Evolutionary conservation across 176 grass and related monocot species (phyloP).

Genomic region (Oryza nivara): DNA sequence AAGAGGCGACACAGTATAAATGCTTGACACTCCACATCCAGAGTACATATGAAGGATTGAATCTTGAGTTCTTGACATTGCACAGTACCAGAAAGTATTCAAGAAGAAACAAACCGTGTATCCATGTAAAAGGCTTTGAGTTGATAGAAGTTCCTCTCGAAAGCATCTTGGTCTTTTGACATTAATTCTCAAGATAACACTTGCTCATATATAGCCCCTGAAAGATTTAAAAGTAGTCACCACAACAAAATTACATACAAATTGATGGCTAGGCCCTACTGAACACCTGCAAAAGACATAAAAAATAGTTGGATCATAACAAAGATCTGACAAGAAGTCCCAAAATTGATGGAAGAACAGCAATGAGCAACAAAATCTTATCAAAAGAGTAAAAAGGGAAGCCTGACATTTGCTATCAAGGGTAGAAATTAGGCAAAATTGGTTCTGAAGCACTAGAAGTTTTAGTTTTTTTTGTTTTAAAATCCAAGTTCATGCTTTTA

Average conservation of each 20-base stretch:
- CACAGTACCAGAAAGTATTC: background rate
- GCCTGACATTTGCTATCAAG: no score
- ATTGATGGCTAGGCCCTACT: background rate
- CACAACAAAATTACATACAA: background rate
- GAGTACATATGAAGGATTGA: background rate
- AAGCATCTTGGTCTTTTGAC: conserved; percentile 60
- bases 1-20: background rate
- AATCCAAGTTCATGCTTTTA: no score
- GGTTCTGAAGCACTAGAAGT: no score
- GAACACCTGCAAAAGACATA: conserved; percentile 21
- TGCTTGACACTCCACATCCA: background rate
- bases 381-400: no score
- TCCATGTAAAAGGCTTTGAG: conserved; percentile 76
- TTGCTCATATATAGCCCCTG: conserved; percentile 75
- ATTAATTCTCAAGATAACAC: conserved; percentile 70
- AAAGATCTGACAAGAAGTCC: background rate
- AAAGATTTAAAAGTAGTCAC: conserved; percentile 36
- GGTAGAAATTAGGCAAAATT: no score
- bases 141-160: conserved; percentile 68
- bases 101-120: conserved; percentile 56
- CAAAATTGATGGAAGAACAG: background rate
- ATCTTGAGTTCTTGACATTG: background rate
- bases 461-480: no score
- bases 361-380: background rate
- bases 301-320: background rate